Percentiles rank a stretch among this genome's conserved stretches.
Evolutionary conservation across 306 rosid genomes (phyloP).

Genomic region (Canavalia gladiata): DNA sequence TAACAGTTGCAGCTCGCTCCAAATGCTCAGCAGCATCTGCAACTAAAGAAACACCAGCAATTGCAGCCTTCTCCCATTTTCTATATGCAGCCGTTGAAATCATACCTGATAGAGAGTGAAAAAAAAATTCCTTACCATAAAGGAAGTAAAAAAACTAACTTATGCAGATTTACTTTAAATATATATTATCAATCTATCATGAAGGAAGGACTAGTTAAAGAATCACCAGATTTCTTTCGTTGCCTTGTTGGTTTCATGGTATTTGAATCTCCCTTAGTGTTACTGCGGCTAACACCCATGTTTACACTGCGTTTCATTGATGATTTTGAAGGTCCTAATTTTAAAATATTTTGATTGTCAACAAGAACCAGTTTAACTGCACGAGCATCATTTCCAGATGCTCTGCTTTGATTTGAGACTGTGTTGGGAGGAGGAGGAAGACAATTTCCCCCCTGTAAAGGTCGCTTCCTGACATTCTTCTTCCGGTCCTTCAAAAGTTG

Average conservation of each 20-base stretch:
- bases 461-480: constrained; percentile 81
- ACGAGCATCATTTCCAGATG: constrained; percentile 73
- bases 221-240: constrained; percentile 86
- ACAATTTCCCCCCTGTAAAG: constrained; percentile 73
- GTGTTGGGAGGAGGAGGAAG: constrained; percentile 60
- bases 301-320: constrained; percentile 74
- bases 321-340: constrained; percentile 83
- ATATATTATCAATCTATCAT: constrained; percentile 11
- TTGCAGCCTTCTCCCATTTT: constrained; percentile 99
- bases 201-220: constrained; percentile 37
- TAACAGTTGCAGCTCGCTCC: constrained; percentile 76
- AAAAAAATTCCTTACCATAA: constrained; percentile 9
- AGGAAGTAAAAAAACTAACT: not conserved
- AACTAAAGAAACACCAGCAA: constrained; percentile 98
- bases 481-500: constrained; percentile 96
- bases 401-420: constrained; percentile 71
- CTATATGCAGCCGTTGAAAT: constrained; percentile 81
- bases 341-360: constrained; percentile 89
- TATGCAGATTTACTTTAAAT: constrained; percentile 14
- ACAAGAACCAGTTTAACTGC: constrained; percentile 83
- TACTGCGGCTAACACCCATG: constrained; percentile 76
- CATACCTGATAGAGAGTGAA: constrained; percentile 57
- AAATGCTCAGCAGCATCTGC: constrained; percentile 99
- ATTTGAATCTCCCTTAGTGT: constrained; percentile 77
- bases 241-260: constrained; percentile 82